Evolutionary conservation across 2,329 filamentous ascomycete species (phyloP).

Genomic region (Neopestalotiopsis sp.): DNA sequence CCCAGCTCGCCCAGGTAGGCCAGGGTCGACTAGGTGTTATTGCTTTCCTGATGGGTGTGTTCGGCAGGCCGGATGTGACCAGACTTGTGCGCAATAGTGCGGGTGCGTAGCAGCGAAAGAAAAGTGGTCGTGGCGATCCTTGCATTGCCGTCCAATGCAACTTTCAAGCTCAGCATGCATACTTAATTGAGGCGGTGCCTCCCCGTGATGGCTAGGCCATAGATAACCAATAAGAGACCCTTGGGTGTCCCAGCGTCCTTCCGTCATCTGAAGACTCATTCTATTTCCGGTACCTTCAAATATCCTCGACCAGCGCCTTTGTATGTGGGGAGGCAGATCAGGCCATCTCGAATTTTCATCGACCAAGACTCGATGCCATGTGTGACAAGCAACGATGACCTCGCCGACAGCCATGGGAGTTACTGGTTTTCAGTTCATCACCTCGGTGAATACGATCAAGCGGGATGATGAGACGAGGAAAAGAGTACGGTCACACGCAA

Average conservation of each 20-base stretch:
- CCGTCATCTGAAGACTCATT: slow-evolving; percentile 1
- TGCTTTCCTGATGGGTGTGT: background rate
- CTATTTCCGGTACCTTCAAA: slow-evolving; percentile 15
- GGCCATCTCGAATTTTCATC: background rate
- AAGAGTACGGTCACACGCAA: slow-evolving; percentile 39
- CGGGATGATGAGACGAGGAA: slow-evolving; percentile 42
- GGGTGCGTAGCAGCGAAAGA: too few species aligned
- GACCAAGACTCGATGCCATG: background rate
- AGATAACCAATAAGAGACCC: slow-evolving; percentile 3
- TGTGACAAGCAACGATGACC: slow-evolving; percentile 7
- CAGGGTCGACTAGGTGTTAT: background rate
- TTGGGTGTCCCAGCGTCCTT: background rate
- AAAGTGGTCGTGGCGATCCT: slow-evolving; percentile 14
- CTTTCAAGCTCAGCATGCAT: slow-evolving; percentile 6
- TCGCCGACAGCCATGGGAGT: slow-evolving; percentile 13
- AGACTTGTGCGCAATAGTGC: too few species aligned
- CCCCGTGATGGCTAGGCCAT: background rate
- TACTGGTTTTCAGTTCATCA: slow-evolving; percentile 40
- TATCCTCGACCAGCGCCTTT: slow-evolving; percentile 2
- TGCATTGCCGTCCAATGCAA: slow-evolving; percentile 10
- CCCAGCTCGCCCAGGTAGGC: background rate
- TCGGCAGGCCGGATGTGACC: slow-evolving; percentile 6
- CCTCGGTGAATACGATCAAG: slow-evolving; percentile 40
- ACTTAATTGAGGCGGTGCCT: slow-evolving; percentile 10
- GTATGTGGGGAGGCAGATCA: background rate